phyloP scores from a whole-genome alignment of 768 basidiomycete species.

The Collybia sp. region DNA sequence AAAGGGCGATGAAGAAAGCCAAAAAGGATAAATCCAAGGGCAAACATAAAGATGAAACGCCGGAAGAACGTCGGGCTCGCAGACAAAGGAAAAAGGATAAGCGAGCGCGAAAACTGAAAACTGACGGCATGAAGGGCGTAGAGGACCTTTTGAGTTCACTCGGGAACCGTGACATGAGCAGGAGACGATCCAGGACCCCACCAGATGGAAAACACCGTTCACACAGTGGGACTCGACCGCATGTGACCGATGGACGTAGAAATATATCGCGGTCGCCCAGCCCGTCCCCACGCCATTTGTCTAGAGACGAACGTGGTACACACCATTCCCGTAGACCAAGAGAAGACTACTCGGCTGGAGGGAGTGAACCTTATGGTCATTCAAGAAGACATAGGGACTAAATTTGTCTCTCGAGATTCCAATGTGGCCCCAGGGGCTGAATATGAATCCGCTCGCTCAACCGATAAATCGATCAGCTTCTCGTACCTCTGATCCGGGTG shows the following conservation, averaged over 20 bases:
- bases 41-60: conserved; percentile 72
- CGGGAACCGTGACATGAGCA: conserved; percentile 24
- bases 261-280: no score
- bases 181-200: conserved; percentile 15
- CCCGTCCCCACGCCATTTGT: no score
- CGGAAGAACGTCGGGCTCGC: conserved; percentile 69
- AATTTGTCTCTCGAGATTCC: no score
- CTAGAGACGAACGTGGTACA: no score
- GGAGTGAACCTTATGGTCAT: no score
- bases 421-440: no score
- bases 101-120: conserved; percentile 56
- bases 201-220: conserved; percentile 10
- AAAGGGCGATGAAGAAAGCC: conserved; percentile 60
- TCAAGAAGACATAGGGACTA: no score
- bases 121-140: conserved; percentile 59
- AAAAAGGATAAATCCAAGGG: conserved; percentile 61
- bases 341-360: no score
- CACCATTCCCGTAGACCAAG: no score
- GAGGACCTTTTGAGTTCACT: conserved; percentile 59
- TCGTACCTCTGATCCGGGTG: no score
- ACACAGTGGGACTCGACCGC: conserved; percentile 10
- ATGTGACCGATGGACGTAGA: neutral
- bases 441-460: no score
- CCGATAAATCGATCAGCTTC: no score
- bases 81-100: conserved; percentile 74